Conservation (phyloP, 2,329 filamentous ascomycete genomes). For the Dichotomopilus funicola region DNA sequence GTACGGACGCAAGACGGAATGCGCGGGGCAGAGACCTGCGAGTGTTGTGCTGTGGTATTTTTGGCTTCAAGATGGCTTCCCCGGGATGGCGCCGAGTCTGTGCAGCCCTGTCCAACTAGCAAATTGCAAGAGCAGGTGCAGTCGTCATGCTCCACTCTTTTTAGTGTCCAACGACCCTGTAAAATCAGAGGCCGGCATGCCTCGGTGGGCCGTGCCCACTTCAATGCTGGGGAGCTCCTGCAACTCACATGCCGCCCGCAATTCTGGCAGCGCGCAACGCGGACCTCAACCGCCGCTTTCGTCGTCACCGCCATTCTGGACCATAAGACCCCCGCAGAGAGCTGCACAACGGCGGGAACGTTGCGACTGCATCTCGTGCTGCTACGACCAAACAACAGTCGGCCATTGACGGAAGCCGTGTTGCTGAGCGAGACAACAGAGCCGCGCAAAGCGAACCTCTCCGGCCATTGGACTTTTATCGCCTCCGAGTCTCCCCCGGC, state of each 20-base stretch:
- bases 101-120: conserved; percentile 6
- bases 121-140: conserved; percentile 4
- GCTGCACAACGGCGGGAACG: too few species aligned
- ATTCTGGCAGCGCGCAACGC: neutral
- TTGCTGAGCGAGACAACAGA: neutral
- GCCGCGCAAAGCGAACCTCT: conserved; percentile 7
- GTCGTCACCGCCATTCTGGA: conserved; percentile 21
- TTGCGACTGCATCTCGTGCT: neutral
- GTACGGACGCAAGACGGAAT: too few species aligned
- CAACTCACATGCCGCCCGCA: conserved; percentile 3
- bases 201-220: too few species aligned
- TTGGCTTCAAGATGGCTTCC: conserved; percentile 1
- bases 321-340: conserved; percentile 4
- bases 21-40: too few species aligned
- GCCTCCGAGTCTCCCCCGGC: neutral
- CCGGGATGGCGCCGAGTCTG: neutral
- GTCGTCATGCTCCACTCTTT: neutral
- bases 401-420: neutral
- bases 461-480: too few species aligned
- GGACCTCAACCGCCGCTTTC: conserved; percentile 5
- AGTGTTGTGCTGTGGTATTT: neutral
- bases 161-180: neutral
- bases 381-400: neutral
- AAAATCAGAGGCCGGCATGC: too few species aligned
- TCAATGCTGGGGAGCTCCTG: neutral